phyloP scores from a whole-genome alignment of 345 rosid genomes.

The Moricandia arvensis region DNA sequence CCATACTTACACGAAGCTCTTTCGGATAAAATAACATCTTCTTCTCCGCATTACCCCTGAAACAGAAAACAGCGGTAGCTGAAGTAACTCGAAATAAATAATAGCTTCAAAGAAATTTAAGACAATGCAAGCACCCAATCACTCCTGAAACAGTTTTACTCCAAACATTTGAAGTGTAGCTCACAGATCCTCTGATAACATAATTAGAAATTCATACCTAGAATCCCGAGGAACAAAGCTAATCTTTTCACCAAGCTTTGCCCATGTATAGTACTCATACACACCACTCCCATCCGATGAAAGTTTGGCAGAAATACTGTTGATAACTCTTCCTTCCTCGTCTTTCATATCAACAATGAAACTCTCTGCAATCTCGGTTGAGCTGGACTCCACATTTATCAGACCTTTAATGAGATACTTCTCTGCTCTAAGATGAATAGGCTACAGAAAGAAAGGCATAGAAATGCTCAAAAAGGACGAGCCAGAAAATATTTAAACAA shows the following conservation, averaged over 20 bases:
- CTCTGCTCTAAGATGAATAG: conserved; percentile 73
- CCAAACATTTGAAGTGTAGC: conserved; percentile 13
- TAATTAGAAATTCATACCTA: conserved; percentile 50
- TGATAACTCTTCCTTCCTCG: conserved; percentile 45
- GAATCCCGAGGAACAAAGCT: conserved; percentile 67
- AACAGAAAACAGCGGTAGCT: conserved; percentile 30
- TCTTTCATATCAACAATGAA: conserved; percentile 59
- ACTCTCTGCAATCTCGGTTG: conserved; percentile 45
- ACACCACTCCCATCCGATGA: conserved; percentile 44
- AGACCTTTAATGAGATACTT: conserved; percentile 79
- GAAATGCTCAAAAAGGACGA: conserved; percentile 5
- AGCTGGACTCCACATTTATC: conserved; percentile 50
- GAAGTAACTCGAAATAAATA: conserved; percentile 23
- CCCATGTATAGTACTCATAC: conserved; percentile 76
- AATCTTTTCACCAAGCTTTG: conserved; percentile 68
- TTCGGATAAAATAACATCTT: conserved; percentile 83
- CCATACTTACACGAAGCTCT: conserved; percentile 63
- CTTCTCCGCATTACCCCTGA: conserved; percentile 63
- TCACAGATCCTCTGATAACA: conserved; percentile 8
- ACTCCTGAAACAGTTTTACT: background rate
- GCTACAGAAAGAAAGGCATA: conserved; percentile 49
- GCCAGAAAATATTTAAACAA: conserved; percentile 25
- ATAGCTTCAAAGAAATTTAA: background rate
- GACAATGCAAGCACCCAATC: background rate
- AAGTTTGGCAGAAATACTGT: conserved; percentile 50